Evolutionary conservation across 2,329 filamentous ascomycete genomes (phyloP).

Genomic region (Tolypocladium endophyticum): DNA sequence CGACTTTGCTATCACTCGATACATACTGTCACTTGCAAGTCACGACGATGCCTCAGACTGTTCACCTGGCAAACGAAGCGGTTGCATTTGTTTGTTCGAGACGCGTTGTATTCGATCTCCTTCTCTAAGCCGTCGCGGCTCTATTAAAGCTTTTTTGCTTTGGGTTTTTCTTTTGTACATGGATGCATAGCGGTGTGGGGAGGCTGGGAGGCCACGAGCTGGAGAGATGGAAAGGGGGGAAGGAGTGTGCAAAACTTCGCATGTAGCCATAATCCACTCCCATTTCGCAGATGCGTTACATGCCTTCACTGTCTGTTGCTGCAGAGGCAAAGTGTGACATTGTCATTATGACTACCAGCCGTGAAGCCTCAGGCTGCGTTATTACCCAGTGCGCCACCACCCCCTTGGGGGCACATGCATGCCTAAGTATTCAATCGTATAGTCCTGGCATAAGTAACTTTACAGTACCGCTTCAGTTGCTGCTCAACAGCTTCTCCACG

Average conservation of each 20-base stretch:
- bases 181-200: constrained; percentile 9
- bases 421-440: background rate
- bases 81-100: background rate
- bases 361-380: background rate
- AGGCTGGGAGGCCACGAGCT: background rate
- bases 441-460: too few relatives aligned
- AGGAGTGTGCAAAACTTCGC: background rate
- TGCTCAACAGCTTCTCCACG: constrained; percentile 53
- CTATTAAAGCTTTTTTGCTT: background rate
- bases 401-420: background rate
- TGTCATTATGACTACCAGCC: background rate
- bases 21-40: background rate
- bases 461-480: constrained; percentile 19
- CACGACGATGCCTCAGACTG: background rate
- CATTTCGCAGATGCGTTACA: background rate
- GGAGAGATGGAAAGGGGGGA: background rate
- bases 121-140: background rate
- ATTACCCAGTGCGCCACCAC: background rate
- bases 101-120: background rate
- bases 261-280: constrained; percentile 11
- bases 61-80: background rate
- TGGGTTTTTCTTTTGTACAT: constrained; percentile 2
- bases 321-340: background rate
- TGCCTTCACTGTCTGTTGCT: background rate
- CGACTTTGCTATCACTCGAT: background rate